Base-by-base conservation (phyloP, 2,329 filamentous ascomycete genomes). In the Talaromyces sp. region DNA sequence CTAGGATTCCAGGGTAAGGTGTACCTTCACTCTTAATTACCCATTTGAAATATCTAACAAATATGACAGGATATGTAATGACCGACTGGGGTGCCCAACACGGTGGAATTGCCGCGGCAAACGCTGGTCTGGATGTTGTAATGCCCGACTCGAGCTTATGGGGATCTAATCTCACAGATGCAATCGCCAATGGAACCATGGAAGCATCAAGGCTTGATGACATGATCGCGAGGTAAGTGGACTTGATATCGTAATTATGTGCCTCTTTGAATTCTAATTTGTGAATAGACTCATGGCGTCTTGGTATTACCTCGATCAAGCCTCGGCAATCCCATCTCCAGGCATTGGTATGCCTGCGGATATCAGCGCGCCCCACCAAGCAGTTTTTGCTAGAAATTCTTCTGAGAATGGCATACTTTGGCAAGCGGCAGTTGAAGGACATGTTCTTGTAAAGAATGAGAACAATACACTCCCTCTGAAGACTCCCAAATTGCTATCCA, bases 81-180 rank as follows among this genome's bases (percentile, higher is more conserved):
- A 83, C 81, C 0, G 86, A 88, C 69, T 88, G 86, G 84, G 70
- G 79, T 11, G 81, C 82, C 0, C 83, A 86, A 61, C 78, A 92
- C 67, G 78, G 84, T 5, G 89, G 89, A 65, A 86, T 84, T 10
- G 79, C 85, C 21, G 83, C 81, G 50, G 87, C 89, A 7, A 79
- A 85, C 35, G 89, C 89, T 24, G 90, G 90, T 53, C 79, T 93
- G 35, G 91, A 94, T 73, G 91, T 93, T 89, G 82, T 83, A 21
- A 93, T 93, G 90, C 89, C 89, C 1, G 89, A 90, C 57, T 31
- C 63, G 29, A 62, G 29, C 56, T 73, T 66, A 2, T 57, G 55
- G 55, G 38, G 41, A 29, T 19, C 19, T 31, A 57, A 57, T 31
- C 38, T 57, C 32, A n/a, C 55, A 11, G 19, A 46, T 9, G 55